Evolutionary conservation across 2,329 filamentous ascomycete species (phyloP).

Genomic region (Curvularia spicifera): DNA sequence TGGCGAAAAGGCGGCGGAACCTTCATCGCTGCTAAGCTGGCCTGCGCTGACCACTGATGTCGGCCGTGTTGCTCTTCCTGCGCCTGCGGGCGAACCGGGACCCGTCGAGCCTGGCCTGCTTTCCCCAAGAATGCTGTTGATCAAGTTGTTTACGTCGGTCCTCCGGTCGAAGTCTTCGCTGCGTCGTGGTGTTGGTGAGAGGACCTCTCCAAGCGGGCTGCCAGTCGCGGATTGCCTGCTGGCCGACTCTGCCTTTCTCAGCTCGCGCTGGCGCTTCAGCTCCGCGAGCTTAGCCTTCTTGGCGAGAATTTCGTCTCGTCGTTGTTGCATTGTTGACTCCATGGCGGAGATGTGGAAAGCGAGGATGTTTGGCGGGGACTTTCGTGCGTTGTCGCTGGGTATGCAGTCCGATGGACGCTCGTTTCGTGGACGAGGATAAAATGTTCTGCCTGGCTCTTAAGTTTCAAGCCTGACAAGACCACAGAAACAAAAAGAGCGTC

Average conservation of each 20-base stretch:
- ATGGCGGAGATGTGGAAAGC: slow-evolving; percentile 26
- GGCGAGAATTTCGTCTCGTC: slow-evolving; percentile 92
- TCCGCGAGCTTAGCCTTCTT: slow-evolving; percentile 98
- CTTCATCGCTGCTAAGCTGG: slow-evolving; percentile 74
- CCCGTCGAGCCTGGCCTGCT: slow-evolving; percentile 73
- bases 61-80: slow-evolving; percentile 70
- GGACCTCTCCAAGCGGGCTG: slow-evolving; percentile 71
- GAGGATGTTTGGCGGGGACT: slow-evolving; percentile 9
- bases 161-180: slow-evolving; percentile 68
- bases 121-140: slow-evolving; percentile 81
- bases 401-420: neutral
- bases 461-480: too few relatives aligned
- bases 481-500: slow-evolving; percentile 1
- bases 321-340: slow-evolving; percentile 71
- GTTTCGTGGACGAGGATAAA: neutral
- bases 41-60: slow-evolving; percentile 85
- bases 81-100: slow-evolving; percentile 56
- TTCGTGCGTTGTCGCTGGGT: neutral
- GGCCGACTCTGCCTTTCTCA: slow-evolving; percentile 75
- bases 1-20: slow-evolving; percentile 34
- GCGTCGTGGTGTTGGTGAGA: slow-evolving; percentile 73
- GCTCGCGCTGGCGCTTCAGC: slow-evolving; percentile 89
- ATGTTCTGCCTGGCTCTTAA: neutral
- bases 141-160: slow-evolving; percentile 76
- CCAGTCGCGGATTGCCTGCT: slow-evolving; percentile 68